Evolutionary conservation across 805 yeast species (phyloP).

Genomic region (Teunomyces funiuensis): DNA sequence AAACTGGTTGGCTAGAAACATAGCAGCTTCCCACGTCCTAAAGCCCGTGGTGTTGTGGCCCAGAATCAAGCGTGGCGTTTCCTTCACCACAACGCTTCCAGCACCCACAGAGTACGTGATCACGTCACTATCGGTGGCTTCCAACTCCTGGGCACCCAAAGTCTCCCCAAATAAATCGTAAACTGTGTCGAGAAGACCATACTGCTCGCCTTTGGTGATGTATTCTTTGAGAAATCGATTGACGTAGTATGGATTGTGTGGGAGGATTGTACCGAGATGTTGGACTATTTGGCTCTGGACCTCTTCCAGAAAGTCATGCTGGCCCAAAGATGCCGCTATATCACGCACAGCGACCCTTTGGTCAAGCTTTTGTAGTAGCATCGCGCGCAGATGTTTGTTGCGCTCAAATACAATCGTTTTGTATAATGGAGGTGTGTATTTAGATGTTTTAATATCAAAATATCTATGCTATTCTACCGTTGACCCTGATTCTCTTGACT

Average conservation of each 20-base stretch:
- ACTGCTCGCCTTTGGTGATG: slow-evolving; percentile 34
- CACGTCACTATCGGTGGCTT: slow-evolving; percentile 39
- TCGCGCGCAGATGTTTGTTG: too few relatives aligned
- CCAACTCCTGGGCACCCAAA: slow-evolving; percentile 29
- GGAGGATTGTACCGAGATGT: slow-evolving; percentile 16
- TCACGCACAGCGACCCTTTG: slow-evolving; percentile 8
- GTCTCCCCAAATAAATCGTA: slow-evolving; percentile 41
- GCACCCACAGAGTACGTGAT: slow-evolving; percentile 34
- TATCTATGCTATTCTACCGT: slow-evolving; percentile 49
- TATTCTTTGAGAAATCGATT: slow-evolving; percentile 45
- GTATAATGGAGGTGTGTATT: too few relatives aligned
- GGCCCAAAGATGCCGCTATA: neutral
- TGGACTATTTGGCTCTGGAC: neutral
- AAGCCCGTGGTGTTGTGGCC: slow-evolving; percentile 85
- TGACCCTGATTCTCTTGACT: slow-evolving; percentile 83
- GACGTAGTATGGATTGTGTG: slow-evolving; percentile 52
- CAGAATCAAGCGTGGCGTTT: slow-evolving; percentile 63
- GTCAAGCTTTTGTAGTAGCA: slow-evolving; percentile 4
- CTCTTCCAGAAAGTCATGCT: neutral
- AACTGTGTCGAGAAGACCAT: slow-evolving; percentile 39
- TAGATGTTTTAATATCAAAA: neutral
- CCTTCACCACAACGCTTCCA: slow-evolving; percentile 41
- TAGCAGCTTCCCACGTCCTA: slow-evolving; percentile 93
- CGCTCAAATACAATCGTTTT: too few relatives aligned
- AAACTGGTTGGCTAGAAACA: slow-evolving; percentile 59